Base-by-base conservation (phyloP, 2,329 filamentous ascomycete genomes). In the Penicillium sclerotigenum region DNA sequence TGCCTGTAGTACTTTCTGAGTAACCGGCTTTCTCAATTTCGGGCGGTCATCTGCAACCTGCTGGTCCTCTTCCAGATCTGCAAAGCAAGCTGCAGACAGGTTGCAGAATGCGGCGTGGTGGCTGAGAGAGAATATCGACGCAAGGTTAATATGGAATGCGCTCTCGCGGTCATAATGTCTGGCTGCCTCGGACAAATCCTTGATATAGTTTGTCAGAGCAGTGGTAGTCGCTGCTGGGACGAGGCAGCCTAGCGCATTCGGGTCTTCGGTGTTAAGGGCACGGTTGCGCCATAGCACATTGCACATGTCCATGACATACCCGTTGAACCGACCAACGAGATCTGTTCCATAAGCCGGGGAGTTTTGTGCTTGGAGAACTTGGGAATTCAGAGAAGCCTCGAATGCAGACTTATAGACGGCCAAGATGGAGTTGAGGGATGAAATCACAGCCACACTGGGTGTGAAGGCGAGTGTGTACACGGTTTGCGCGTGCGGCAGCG, bases 301-400 rank as follows among this genome's bases (percentile, higher is more conserved):
- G 77, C 90, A 92, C 31, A 91, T 82, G 68, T 96, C 91, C 85
- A 94, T 92, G 31, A 95, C 81, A 69, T 88, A 91, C 22, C 87
- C 87, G 70, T 96, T 96, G 76, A 94, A 92, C 24, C 81, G 76
- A 60, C 85, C 83, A 38, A 91, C 83, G 54, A 87, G 83, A 31
- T 79, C 74, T 40, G 82, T 79, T 28, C 84, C 79, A 59, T 87
- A 87, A 59, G 73, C 65, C 45, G 61, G 54, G 37, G 48, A 68
- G 46, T 62, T 71, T 63, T 63, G 71, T 63, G 65, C 67, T 59
- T 68, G 77, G 51, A 66, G 64, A 10, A 58, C 65, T 54, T 59
- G 67, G 11, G 71, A 80, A 69, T 52, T 74, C 22, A 76, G 83
- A 55, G 86, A 84, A 26, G 76, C 73, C 68, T 93, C 89, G 65